Base-by-base conservation (phyloP, 225 moss, liverwort and hornwort species). In the Marchantia paleacea region DNA sequence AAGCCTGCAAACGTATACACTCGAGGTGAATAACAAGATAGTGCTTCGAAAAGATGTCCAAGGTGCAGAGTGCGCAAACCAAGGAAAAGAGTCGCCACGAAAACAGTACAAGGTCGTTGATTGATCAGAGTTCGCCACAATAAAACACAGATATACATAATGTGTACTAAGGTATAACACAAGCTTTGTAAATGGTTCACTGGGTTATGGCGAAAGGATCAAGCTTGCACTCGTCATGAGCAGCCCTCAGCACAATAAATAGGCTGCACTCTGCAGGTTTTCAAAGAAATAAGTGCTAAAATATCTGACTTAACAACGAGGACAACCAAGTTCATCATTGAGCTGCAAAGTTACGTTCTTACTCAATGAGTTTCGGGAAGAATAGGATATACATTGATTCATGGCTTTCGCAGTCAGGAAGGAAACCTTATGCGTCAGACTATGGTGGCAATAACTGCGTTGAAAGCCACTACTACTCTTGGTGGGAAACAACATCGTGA, bases 1-100 rank as follows among this genome's bases (percentile, higher is more conserved):
- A 95, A 63, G 97, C 97, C 97, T 99, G 94, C 81, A 82, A 85
- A 82, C 80, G 76, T 82, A 71, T 72, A 57, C 61, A 76, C 75
- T 83, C 8, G 50, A 30, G 10, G 14, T 30, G 62, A 11, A 69
- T 29, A 74, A 79, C 11, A 12, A 55, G 9, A 28, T 6, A 16
- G n/a, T n/a, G 0, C 31, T 0, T 52, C 19, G 75, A 6, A 12
- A 70, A 70, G 30, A 29, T 6, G 13, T 8, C 0, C 26, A 19
- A 55, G 10, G 8, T 24, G 55, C 14, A 57, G 5, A 8, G 31
- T 16, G 16, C 1, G 29, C 3, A 75, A 9, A 39, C 7, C 28
- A 28, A 9, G 28, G n/a, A n/a, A 62, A 22, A 22, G n/a, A 22
- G 62, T 62, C 7, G 62, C 9, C 0, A 19, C 39, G 39, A 39